Evolutionary conservation across 148 eudicot genomes (phyloP).

Genomic region (Oxyria digyna): DNA sequence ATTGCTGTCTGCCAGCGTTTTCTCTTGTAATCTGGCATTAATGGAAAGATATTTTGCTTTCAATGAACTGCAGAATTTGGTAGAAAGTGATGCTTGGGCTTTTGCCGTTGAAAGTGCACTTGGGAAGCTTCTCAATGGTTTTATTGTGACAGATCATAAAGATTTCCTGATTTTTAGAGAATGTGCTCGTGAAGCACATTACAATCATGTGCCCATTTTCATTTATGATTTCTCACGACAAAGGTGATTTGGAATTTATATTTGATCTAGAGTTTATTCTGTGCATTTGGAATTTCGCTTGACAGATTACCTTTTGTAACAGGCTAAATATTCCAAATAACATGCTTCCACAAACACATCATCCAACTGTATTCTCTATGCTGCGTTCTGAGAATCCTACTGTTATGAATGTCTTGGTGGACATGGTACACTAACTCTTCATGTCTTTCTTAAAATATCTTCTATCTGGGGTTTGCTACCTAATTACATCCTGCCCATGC

Average conservation of each 20-base stretch:
- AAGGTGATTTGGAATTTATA: constrained; percentile 29
- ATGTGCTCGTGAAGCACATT: constrained; percentile 67
- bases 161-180: constrained; percentile 57
- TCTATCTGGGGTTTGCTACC: background rate
- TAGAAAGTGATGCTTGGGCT: constrained; percentile 63
- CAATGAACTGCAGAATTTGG: constrained; percentile 45
- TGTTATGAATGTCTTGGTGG: constrained; percentile 78
- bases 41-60: background rate
- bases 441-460: background rate
- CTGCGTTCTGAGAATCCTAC: constrained; percentile 60
- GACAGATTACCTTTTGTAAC: constrained; percentile 13
- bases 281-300: background rate
- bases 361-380: constrained; percentile 63
- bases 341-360: constrained; percentile 71
- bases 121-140: constrained; percentile 68
- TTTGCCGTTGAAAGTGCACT: constrained; percentile 79
- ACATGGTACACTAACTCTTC: constrained; percentile 41
- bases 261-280: background rate
- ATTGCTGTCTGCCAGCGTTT: background rate
- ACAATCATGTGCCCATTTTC: constrained; percentile 49
- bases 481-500: background rate
- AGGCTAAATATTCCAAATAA: constrained; percentile 65
- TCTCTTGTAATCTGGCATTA: background rate
- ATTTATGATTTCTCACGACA: constrained; percentile 72
- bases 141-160: constrained; percentile 79